Percentiles rank a stretch among this genome's conserved stretches.
These are phyloP conservation scores for Pichia sporocuriosa DNA, from an alignment of 805 yeast species.

Conservation along the genomic window DNA sequence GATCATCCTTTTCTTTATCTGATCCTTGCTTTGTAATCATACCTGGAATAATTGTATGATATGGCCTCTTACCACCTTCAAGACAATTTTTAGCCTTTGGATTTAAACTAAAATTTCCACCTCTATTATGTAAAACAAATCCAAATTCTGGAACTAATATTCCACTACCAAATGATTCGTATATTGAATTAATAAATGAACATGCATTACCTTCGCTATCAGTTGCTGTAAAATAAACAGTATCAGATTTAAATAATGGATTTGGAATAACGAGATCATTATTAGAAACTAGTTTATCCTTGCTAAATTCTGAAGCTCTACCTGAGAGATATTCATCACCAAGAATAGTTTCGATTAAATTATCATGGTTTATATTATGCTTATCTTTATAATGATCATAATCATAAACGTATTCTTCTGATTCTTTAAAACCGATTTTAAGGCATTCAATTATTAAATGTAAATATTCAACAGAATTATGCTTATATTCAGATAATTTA, in stretches of 20 bases:
- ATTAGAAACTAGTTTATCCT: constrained; percentile 36
- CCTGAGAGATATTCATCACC: constrained; percentile 41
- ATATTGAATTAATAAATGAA: constrained; percentile 73
- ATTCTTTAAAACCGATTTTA: constrained; percentile 67
- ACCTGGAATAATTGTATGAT: constrained; percentile 81
- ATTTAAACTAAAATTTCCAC: constrained; percentile 62
- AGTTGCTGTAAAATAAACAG: constrained; percentile 59
- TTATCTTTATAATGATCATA: constrained; percentile 32
- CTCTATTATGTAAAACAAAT: constrained; percentile 69
- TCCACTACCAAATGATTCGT: constrained; percentile 62
- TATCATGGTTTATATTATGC: constrained; percentile 12
- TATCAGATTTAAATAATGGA: constrained; percentile 55
- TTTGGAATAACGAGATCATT: constrained; percentile 38
- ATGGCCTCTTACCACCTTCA: constrained; percentile 67
- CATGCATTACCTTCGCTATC: constrained; percentile 74
- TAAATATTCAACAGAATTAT: constrained; percentile 64
- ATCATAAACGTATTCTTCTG: constrained; percentile 68
- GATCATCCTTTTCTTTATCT: constrained; percentile 27
- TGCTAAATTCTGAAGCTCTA: constrained; percentile 42
- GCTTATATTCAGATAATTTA: constrained; percentile 41
- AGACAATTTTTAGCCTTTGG: constrained; percentile 51
- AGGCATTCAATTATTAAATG: constrained; percentile 66
- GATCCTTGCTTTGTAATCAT: constrained; percentile 49
- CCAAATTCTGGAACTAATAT: constrained; percentile 61
- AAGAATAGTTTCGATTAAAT: constrained; percentile 36